Evolutionary conservation across 2,329 filamentous ascomycete species (phyloP).

Genomic region (Fusarium incarnatum): DNA sequence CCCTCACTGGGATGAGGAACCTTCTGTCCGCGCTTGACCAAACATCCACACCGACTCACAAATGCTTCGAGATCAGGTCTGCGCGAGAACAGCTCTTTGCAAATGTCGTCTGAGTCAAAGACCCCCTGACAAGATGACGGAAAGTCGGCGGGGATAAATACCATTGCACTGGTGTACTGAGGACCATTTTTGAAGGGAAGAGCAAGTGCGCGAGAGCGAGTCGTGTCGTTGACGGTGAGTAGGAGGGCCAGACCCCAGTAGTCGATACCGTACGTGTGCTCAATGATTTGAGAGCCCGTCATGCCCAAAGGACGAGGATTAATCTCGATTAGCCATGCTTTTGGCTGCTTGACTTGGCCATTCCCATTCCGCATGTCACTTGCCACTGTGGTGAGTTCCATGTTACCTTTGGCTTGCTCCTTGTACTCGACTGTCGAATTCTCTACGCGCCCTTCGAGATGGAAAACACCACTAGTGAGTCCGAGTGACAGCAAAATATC

Average conservation of each 20-base stretch:
- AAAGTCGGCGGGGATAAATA: constrained; percentile 4
- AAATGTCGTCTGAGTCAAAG: constrained; percentile 31
- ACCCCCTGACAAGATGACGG: constrained; percentile 13
- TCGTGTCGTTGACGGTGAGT: constrained; percentile 8
- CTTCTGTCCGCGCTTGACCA: constrained; percentile 1
- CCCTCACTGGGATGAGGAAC: constrained; percentile 11
- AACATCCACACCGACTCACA: constrained; percentile 6
- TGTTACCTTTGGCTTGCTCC: background rate
- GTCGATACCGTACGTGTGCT: constrained; percentile 34
- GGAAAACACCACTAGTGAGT: constrained; percentile 24
- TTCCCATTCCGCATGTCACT: background rate
- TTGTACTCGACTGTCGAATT: constrained; percentile 20
- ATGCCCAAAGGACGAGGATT: constrained; percentile 37
- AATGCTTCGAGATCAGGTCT: constrained; percentile 9
- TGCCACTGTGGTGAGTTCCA: background rate
- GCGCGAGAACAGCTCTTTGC: constrained; percentile 3
- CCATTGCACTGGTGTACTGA: constrained; percentile 16
- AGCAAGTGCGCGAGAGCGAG: constrained; percentile 16
- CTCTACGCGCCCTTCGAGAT: constrained; percentile 30
- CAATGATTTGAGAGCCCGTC: constrained; percentile 17
- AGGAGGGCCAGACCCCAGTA: constrained; percentile 26
- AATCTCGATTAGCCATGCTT: constrained; percentile 30
- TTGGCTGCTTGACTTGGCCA: background rate
- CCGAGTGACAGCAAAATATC: constrained; percentile 18
- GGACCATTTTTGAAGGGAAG: constrained; percentile 23